Evolutionary conservation across 225 moss, liverwort and hornwort genomes (phyloP), one percentile per base, ranked within the genome.

Genomic region (Sphagnum tenellum): DNA sequence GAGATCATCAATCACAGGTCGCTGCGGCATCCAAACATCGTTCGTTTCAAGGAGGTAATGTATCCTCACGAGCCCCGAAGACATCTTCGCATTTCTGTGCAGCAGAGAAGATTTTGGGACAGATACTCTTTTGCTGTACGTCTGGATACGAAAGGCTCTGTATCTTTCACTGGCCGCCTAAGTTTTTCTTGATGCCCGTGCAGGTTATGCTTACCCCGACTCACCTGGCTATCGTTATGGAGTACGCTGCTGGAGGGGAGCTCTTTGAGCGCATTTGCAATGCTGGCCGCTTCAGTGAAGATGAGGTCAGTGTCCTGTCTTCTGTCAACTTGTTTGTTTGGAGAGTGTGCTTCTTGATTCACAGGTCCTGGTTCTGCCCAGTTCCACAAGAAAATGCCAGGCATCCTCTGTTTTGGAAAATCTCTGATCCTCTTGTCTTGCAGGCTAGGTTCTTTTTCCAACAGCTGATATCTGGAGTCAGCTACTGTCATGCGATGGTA

Each of bases 201-300:
- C 71, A 82, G 82, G 92, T 93, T 2, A 93, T 93, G 92, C 65
- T 86, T 67, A 93, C 93, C 12, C 88, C 93, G 2, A 82, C 93
- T 9, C 93, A 93, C 69, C 77, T 93, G 76, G 93, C 93, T 0
- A 93, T 93, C 11, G 89, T 93, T 54, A 93, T 93, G 93, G 93
- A 93, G 68, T 93, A 93, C 13, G 93, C 93, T 0, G 93, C 89
- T 9, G 93, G 93, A 13, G 93, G 93, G 9, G 93, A 94, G 76
- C 82, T 94, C 3, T 94, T 94, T 46, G 90, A 94, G 75, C 88
- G 89, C 49, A 94, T 94, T 65, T 94, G 93, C 72, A 90, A 94
- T 88, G 89, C 89, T 2, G 93, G 93, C 2, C 89, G 93, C 5
- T 94, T 94, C 12, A 90, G 88, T 53, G 93, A 94, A 69, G 93